Evolutionary conservation across 805 yeast genomes (phyloP).

Genomic region (Metschnikowia anglica): DNA sequence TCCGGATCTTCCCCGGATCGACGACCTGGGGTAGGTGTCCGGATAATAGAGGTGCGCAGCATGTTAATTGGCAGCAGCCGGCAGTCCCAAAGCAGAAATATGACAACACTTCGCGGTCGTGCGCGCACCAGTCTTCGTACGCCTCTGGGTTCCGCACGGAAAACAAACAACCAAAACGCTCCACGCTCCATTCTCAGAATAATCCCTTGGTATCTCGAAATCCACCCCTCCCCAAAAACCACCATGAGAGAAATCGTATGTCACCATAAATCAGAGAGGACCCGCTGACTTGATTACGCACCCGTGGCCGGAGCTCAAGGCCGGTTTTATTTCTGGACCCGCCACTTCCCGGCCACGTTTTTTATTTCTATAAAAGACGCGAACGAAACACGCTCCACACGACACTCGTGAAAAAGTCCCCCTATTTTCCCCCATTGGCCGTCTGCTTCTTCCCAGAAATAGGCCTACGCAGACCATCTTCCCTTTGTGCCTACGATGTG

Average conservation of each 20-base stretch:
- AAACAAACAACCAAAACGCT: slow-evolving; percentile 20
- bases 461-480: too few relatives aligned
- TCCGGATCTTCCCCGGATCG: not conserved
- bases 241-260: slow-evolving; percentile 34
- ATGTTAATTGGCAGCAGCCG: not conserved
- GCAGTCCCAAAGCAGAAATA: slow-evolving; percentile 19
- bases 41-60: not conserved
- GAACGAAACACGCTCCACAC: slow-evolving; percentile 1
- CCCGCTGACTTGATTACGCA: not conserved
- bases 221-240: slow-evolving; percentile 7
- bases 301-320: not conserved
- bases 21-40: slow-evolving; percentile 2
- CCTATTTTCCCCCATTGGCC: too few relatives aligned
- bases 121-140: too few relatives aligned
- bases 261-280: slow-evolving; percentile 3
- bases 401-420: too few relatives aligned
- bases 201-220: slow-evolving; percentile 10
- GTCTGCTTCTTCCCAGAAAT: too few relatives aligned
- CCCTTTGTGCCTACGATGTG: too few relatives aligned
- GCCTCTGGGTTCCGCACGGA: slow-evolving; percentile 20
- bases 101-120: slow-evolving; percentile 20
- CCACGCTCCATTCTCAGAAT: slow-evolving; percentile 5
- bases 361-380: too few relatives aligned
- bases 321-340: not conserved
- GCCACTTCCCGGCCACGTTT: not conserved